These are phyloP conservation scores for Phytopythium vexans DNA, from an alignment of 352 stramenopile species.

Conservation along the genomic window DNA sequence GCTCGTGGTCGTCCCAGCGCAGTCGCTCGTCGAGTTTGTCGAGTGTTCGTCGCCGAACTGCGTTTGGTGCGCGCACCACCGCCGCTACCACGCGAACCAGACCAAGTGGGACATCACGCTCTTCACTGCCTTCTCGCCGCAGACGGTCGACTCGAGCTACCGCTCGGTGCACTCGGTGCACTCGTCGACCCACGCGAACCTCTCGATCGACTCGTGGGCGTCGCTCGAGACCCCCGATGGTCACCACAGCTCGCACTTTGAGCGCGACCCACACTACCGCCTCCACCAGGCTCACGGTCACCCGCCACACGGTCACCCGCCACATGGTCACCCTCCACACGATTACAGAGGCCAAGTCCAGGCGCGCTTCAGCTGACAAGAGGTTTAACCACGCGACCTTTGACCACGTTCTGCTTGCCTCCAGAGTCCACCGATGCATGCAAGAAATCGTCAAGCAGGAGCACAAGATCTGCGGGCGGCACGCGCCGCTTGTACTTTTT, in stretches of 20 bases:
- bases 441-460: no score
- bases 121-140: slow-evolving; percentile 45
- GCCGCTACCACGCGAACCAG: slow-evolving; percentile 47
- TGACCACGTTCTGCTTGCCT: no score
- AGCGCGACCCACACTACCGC: slow-evolving; percentile 22
- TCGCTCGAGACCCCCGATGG: slow-evolving; percentile 17
- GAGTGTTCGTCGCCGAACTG: slow-evolving; percentile 64
- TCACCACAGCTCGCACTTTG: slow-evolving; percentile 12
- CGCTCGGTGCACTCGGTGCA: slow-evolving; percentile 16
- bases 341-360: slow-evolving; percentile 14
- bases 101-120: slow-evolving; percentile 64
- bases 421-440: no score
- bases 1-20: slow-evolving; percentile 44
- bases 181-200: slow-evolving; percentile 37
- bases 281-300: slow-evolving; percentile 12
- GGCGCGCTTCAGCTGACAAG: slow-evolving; percentile 20
- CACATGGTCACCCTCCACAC: slow-evolving; percentile 18
- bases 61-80: slow-evolving; percentile 72
- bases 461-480: no score
- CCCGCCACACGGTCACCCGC: slow-evolving; percentile 3
- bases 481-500: no score
- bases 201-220: slow-evolving; percentile 36
- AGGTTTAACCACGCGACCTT: no score
- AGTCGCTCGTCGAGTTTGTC: slow-evolving; percentile 65
- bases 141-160: slow-evolving; percentile 56